Conservation (phyloP, 345 rosid genomes). For the Nasturtium officinale region DNA sequence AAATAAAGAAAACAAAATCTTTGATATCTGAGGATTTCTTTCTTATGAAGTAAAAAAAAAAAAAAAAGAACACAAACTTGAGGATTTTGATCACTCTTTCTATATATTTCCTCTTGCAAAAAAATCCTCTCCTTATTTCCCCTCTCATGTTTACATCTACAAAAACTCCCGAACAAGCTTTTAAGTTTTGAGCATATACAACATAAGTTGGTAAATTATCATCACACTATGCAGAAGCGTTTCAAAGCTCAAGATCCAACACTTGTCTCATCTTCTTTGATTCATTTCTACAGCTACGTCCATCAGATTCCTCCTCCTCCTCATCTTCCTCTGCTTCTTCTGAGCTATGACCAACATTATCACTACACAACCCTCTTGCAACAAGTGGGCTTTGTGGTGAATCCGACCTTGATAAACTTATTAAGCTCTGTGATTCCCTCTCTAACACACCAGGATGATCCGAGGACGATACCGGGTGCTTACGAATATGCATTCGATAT, state of each 20-base stretch:
- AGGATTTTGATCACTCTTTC: conserved; percentile 35
- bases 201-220: conserved; percentile 23
- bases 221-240: conserved; percentile 20
- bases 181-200: conserved; percentile 24
- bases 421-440: conserved; percentile 45
- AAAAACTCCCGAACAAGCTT: conserved; percentile 32
- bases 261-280: conserved; percentile 28
- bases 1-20: conserved; percentile 11
- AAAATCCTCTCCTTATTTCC: conserved; percentile 29
- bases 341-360: conserved; percentile 51
- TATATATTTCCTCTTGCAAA: conserved; percentile 22
- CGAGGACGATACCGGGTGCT: conserved; percentile 46
- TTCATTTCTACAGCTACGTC: conserved; percentile 53
- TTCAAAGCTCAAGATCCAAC: conserved; percentile 40
- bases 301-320: conserved; percentile 55
- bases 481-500: conserved; percentile 74
- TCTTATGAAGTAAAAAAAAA: conserved; percentile 8
- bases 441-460: conserved; percentile 43
- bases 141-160: conserved; percentile 43
- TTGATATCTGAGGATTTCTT: conserved; percentile 4
- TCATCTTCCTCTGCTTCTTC: conserved; percentile 45
- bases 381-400: conserved; percentile 68
- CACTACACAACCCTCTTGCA: conserved; percentile 47
- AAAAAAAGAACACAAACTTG: conserved; percentile 18
- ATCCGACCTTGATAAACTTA: conserved; percentile 50